These are phyloP conservation scores for Nannochloris sp. DNA, from an alignment of 139 green algal genomes.

Conservation along the genomic window DNA sequence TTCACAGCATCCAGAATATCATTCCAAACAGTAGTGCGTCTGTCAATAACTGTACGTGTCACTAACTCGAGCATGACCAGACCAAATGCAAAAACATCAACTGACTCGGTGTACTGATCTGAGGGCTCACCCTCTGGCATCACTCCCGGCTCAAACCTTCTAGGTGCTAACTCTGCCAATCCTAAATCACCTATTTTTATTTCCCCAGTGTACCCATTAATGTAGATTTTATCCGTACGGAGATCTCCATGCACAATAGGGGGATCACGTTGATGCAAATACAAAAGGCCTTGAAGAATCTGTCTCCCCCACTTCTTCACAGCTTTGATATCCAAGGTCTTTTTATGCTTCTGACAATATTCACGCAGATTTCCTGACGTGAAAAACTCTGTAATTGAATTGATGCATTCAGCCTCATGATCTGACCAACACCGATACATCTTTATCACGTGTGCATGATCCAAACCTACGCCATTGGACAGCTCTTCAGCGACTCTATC, in stretches of 20 bases:
- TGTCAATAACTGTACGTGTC: constrained; percentile 68
- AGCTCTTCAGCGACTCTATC: constrained; percentile 61
- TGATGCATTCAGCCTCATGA: constrained; percentile 58
- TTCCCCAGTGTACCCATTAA: constrained; percentile 82
- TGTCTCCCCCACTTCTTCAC: constrained; percentile 85
- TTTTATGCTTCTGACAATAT: constrained; percentile 65
- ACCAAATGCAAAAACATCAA: constrained; percentile 96
- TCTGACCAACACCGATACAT: constrained; percentile 74
- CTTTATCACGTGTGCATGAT: constrained; percentile 86
- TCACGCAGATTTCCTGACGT: constrained; percentile 81
- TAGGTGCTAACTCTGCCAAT: constrained; percentile 69
- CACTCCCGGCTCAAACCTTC: constrained; percentile 42
- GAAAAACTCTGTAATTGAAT: constrained; percentile 92
- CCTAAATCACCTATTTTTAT: constrained; percentile 94
- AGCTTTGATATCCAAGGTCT: constrained; percentile 75
- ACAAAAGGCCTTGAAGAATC: constrained; percentile 73
- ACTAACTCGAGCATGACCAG: constrained; percentile 95
- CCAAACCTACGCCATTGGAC: constrained; percentile 61
- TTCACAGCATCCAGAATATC: constrained; percentile 49
- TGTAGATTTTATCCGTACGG: constrained; percentile 71
- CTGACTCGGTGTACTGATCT: constrained; percentile 42
- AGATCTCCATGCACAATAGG: constrained; percentile 90
- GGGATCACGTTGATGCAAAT: constrained; percentile 78
- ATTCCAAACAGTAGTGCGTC: constrained; percentile 24
- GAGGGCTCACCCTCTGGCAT: constrained; percentile 32